Base-by-base conservation (phyloP, 1,284 basidiomycete genomes). In the Puccinia horiana region DNA sequence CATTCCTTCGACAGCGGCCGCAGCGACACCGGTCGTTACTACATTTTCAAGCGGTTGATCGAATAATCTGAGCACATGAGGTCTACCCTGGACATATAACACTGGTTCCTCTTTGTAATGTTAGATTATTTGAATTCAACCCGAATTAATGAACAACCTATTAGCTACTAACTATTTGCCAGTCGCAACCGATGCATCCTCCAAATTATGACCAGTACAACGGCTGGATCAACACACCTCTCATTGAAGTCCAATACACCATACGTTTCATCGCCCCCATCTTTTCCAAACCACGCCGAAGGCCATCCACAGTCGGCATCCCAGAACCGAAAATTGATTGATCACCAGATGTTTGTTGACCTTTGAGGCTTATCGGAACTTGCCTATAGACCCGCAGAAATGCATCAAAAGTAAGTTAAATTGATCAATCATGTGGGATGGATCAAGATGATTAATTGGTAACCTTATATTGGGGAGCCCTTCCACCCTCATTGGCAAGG, bases 31-130 rank as follows among this genome's bases (percentile, higher is more conserved):
- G 0, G 96, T 99, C 0, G 96, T 88, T 3, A 85, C 93, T 79
- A 98, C 93, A 84, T 98, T 98, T 86, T 94, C 93, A 20, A 98
- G 88, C 0, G 95, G 96, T 80, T 91, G 91, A 86, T 95, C 92
- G 11, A 96, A 90, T 0, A 98, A 89, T n/a, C 97, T 92, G 49
- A 99, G 89, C 16, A 99, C 95, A 86, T 96, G 94, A 0, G 96
- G 96, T 76, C 94, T 90, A 12, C 95, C 95, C 49, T 92, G 91
- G 65, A 87, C 86, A 83, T 87, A 87, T 40, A 83, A 54, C 23
- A 83, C 82, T 37, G 82, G 82, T 67, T 83, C 82, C 65, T 82
- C 82, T 82, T 26, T 9, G 69, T 32, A 26, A 47, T 47, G 40
- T 69, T 26, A n/a, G n/a, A n/a, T 44, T 69, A 23, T 18, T 16